Evolutionary conservation across 495 filamentous ascomycete species (phyloP), one percentile per base, ranked within the genome.

Genomic region (Recurvomyces mirabilis): DNA sequence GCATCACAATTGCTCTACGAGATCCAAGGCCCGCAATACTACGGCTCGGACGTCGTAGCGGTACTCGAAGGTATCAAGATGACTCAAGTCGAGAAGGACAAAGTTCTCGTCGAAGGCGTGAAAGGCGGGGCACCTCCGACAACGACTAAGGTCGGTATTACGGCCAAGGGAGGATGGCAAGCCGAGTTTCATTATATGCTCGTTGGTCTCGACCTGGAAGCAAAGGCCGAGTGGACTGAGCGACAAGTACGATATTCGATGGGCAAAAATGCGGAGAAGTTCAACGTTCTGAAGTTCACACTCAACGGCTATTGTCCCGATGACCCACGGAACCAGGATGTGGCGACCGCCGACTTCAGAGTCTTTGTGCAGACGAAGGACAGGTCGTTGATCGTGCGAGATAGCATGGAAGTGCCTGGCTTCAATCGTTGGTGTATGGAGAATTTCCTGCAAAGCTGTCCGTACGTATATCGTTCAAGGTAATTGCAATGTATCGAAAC

Each of bases 191-290:
- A 56, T 34, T 46, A 51, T 38, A 49, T 43, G 19, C 51, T 61
- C 5, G 43, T 37, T 28, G 58, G 58, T 12, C 45, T 60, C 1
- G 52, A 60, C 29, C 59, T 60, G 19, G 58, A 58, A 29, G 52
- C 56, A 28, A 60, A 60, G 33, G 65, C 59, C 1, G 60, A 68
- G 41, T 54, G 59, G 34, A 40, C 62, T 4, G 68, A 73, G 43
- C 58, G 46, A 25, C 69, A 73, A 35, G 49, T 68, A 9, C 57
- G 45, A 1, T 29, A 51, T 15, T 49, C 50, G 3, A 41, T 45
- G 13, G 46, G 47, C 15, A 37, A 42, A 12, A 51, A 45, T 18
- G 33, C 45, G 9, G 36, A 49, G 22, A 47, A 44, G 19, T 43
- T 64, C 36, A 43, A 52, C 29, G 37, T 47, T 13, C 47, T 60